Evolutionary conservation across 257 asterid species (phyloP), one percentile per base, ranked within the genome.

Genomic region (Orobanche coerulescens): DNA sequence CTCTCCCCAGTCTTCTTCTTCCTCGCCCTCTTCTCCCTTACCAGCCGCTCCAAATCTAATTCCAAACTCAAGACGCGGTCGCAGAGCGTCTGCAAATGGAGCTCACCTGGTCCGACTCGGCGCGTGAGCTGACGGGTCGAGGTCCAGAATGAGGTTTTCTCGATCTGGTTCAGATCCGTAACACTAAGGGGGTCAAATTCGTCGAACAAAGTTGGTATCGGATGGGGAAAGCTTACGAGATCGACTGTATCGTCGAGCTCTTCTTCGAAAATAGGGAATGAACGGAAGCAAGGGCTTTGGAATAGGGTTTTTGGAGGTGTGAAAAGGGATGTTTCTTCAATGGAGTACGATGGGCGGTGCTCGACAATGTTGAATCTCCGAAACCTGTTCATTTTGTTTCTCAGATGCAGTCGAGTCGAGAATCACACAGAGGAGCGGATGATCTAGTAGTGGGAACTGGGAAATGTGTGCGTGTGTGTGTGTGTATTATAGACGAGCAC

Each of bases 121-220:
- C 75, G 88, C 37, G 67, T 49, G 58, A 76, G 75, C 5, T 78
- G 79, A 71, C 82, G 82, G 24, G 83, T 54, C 1, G 84, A 36
- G 64, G 76, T 69, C 62, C 16, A 48, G 23, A 75, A 63, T 0
- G 91, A 83, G 67, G 80, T 71, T 53, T 49, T 69, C 28, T 75
- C 73, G 71, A 84, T 67, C 82, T 75, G 95, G 76, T 80, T 75
- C 81, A 84, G 88, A 77, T 87, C 91, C 25, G 83, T 71, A 37
- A 87, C 24, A n/a, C n/a, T n/a, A n/a, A n/a, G n/a, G 43, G 81
- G 37, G 31, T 77, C 89, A 44, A 84, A 70, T 16, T 72, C 81
- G 4, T 75, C 76, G 33, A 73, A 44, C 64, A 19, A 42, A 43
- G 11, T 13, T 33, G 12, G 71, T 33, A n/a, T 65, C 33, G 31